Conservation (phyloP, 2,329 filamentous ascomycete genomes). For the Alternaria incomplexa region DNA sequence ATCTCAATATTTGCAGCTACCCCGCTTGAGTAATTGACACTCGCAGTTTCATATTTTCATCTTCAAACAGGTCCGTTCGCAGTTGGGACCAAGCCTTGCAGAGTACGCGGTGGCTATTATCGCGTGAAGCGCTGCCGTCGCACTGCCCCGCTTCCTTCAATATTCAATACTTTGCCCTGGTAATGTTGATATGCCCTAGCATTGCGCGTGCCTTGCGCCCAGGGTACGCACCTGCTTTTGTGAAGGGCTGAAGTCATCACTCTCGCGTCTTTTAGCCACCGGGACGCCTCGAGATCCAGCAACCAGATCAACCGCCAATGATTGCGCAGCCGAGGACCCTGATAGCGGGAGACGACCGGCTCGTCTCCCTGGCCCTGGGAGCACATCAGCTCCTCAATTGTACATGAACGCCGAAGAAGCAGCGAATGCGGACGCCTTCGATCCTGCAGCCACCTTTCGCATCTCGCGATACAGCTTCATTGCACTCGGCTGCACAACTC, state of each 20-base stretch:
- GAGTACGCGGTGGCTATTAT: not conserved
- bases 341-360: constrained; percentile 22
- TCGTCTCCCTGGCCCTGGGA: constrained; percentile 28
- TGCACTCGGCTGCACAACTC: not conserved
- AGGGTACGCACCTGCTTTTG: constrained; percentile 7
- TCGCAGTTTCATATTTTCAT: not conserved
- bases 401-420: constrained; percentile 5
- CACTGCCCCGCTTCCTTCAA: constrained; percentile 8
- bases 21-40: not conserved
- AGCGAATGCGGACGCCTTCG: constrained; percentile 6
- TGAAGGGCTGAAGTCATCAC: constrained; percentile 11
- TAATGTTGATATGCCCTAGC: not conserved
- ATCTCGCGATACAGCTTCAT: not conserved
- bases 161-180: constrained; percentile 5
- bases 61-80: constrained; percentile 2
- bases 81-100: not conserved
- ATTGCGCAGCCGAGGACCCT: constrained; percentile 15
- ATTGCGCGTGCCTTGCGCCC: not conserved
- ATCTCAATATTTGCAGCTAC: constrained; percentile 16
- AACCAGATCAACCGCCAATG: constrained; percentile 13
- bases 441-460: not conserved
- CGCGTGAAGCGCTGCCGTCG: constrained; percentile 5
- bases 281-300: constrained; percentile 9
- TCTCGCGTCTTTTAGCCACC: constrained; percentile 6
- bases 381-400: constrained; percentile 9